Evolutionary conservation across 176 grass and related monocot species (phyloP), one percentile per base, ranked within the genome.

Genomic region (Musa itinerans): DNA sequence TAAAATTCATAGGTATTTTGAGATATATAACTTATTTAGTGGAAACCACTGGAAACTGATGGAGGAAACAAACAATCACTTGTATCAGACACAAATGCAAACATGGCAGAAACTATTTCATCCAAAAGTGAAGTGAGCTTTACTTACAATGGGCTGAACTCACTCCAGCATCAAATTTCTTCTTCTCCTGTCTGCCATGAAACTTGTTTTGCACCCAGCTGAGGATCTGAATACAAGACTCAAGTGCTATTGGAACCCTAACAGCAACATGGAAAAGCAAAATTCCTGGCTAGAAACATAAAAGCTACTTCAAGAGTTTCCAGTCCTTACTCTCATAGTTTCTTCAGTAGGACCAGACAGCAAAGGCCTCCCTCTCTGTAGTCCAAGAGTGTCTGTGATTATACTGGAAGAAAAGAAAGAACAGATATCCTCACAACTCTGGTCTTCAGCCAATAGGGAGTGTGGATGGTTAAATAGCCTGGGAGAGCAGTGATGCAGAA

Each of bases 151-250:
- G 34, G 10, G 48, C 21, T 6, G 53, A 73, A 53, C 50, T 59
- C 29, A 71, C 50, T 66, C 59, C 71, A 10, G 55, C 50, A 59
- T 82, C 83, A 4, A 52, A 65, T 69, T 77, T 82, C 80, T 72
- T 84, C 65, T 69, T 90, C n/a, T 96, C 83, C 7, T 66, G 76
- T 29, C 63, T 81, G 12, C 72, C 79, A 52, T 81, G 80, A 67
- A 93, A 67, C 70, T 83, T 92, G 82, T 80, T 85, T 57, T 90
- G 90, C 51, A 92, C 73, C 93, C 93, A 97, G 71, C 71, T 85
- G 29, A 97, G 51, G 81, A 97, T 90, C 93, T 97, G 74, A 51
- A 89, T 10, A 0, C 20, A 64, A 76, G 15, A 65, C 65, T 78
- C 65, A 74, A 54, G 6, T 21, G 51, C 3, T 11, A 62, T 17